These are phyloP conservation scores for Pilasporangium apinafurcum DNA, from an alignment of 352 stramenopile genomes.

Conservation along the genomic window DNA sequence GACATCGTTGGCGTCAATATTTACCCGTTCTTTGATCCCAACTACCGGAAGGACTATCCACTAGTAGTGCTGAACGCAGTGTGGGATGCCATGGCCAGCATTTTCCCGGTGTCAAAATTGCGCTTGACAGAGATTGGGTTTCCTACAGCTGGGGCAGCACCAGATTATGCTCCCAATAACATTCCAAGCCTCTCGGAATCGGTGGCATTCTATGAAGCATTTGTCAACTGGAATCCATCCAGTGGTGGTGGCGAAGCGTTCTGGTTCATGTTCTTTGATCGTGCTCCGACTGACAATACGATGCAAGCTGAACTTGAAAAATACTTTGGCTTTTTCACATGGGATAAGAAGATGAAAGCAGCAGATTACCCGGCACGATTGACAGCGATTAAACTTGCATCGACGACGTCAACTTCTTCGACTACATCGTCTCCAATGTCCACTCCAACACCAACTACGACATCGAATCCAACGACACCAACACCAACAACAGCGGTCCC, in stretches of 20 bases:
- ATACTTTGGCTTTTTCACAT: slow-evolving; percentile 75
- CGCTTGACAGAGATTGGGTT: slow-evolving; percentile 63
- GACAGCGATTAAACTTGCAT: not conserved
- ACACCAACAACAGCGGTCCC: slow-evolving; percentile 3
- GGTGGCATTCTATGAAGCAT: slow-evolving; percentile 48
- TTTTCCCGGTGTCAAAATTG: slow-evolving; percentile 46
- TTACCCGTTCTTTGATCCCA: slow-evolving; percentile 68
- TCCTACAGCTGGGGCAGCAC: slow-evolving; percentile 32
- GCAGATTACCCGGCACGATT: slow-evolving; percentile 19
- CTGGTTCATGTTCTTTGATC: slow-evolving; percentile 83
- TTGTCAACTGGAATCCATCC: slow-evolving; percentile 50
- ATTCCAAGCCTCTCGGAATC: slow-evolving; percentile 44
- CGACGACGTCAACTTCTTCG: not conserved
- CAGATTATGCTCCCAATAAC: slow-evolving; percentile 27
- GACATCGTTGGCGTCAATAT: slow-evolving; percentile 82
- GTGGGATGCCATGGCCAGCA: slow-evolving; percentile 45
- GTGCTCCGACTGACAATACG: slow-evolving; percentile 34
- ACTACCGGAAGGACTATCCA: slow-evolving; percentile 37
- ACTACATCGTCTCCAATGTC: not conserved
- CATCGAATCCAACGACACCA: slow-evolving; percentile 1
- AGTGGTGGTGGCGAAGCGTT: slow-evolving; percentile 44
- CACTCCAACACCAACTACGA: not conserved
- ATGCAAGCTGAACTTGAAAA: slow-evolving; percentile 46
- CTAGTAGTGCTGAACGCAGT: slow-evolving; percentile 42
- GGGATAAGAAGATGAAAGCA: slow-evolving; percentile 23